Conservation (phyloP, 23 red algal genomes). For the Gracilaria domingensis region DNA sequence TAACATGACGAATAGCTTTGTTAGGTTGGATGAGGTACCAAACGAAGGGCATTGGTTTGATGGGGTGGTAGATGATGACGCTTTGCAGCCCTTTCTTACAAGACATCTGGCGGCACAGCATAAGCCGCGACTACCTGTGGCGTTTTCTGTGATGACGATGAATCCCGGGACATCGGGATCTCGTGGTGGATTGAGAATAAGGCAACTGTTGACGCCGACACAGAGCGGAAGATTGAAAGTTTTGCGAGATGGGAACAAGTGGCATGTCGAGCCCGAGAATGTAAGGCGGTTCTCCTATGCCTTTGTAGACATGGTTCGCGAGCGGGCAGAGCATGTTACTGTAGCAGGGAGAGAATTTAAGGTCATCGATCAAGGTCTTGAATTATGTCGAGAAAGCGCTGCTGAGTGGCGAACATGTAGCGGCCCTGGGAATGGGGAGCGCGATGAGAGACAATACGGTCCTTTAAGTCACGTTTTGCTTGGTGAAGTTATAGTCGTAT, state of each 20-base stretch:
- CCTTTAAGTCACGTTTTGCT: conserved; percentile 7
- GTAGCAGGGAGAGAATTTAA: conserved; percentile 6
- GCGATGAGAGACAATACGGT: not conserved
- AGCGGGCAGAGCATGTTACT: conserved; percentile 26
- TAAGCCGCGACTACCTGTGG: conserved; percentile 30
- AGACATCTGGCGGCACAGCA: conserved; percentile 14
- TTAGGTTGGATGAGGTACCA: conserved; percentile 52
- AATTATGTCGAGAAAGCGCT: not conserved
- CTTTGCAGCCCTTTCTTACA: conserved; percentile 45
- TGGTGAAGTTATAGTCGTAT: conserved; percentile 32
- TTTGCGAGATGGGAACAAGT: conserved; percentile 24
- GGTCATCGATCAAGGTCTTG: not conserved
- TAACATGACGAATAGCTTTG: conserved; percentile 34
- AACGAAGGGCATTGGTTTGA: conserved; percentile 77
- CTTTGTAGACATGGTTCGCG: conserved; percentile 19
- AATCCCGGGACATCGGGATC: conserved; percentile 63
- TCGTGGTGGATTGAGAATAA: conserved; percentile 53
- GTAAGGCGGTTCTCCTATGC: conserved; percentile 38
- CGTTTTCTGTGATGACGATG: conserved; percentile 57
- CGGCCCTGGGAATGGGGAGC: not conserved
- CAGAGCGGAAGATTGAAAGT: conserved; percentile 36
- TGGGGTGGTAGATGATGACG: conserved; percentile 68
- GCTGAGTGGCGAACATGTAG: not conserved
- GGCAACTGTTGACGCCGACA: conserved; percentile 22
- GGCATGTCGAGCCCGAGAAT: conserved; percentile 48